Base-by-base conservation (phyloP, 2,329 filamentous ascomycete species). In the Botrytis fabae region DNA sequence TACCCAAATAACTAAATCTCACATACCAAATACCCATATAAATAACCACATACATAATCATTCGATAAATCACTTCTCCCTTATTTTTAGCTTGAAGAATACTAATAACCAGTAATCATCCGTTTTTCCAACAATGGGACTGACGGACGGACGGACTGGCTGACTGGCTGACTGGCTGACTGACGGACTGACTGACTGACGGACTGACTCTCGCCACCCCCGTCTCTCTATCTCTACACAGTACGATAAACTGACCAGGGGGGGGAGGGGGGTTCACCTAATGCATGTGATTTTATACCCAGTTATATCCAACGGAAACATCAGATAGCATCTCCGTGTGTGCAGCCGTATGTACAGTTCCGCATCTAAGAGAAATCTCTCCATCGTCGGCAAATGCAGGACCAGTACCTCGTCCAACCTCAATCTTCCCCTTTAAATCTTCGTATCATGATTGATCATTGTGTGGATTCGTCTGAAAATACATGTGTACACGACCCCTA, bases 251-350 rank as follows among this genome's bases (percentile, higher is more conserved):
- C 14, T n/a, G 38, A 38, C 60, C 16, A n/a, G 35, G 25, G 32
- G 48, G 4, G 25, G 48, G 32, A 18, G 35, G 25, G 32, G 48
- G 4, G 25, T 16, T 40, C 7, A 40, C 25, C 14, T 42, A 14
- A 46, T 64, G 40, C 61, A 46, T 64, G 40, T 64, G 61, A 46
- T 64, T 63, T 63, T 28, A 64, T 64, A 46, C 40, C 61, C 61
- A 64, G 25, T 64, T 46, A 64, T 64, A 46, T 64, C 61, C 61
- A 64, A 46, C n/a, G 38, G 40, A 64, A 64, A 32, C 61, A 44
- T 64, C 40, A 64, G 61, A 46, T 32, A 32, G 46, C 61, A 64
- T 64, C 40, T 63, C 61, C 61, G 38, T 28, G 40, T 63, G 38
- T 25, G 25, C 61, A 28, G 14, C 61, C 61, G 61, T 20, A 22